These are phyloP conservation scores for Fusarium transvaalense DNA, from an alignment of 2,329 filamentous ascomycete species.

Conservation along the genomic window DNA sequence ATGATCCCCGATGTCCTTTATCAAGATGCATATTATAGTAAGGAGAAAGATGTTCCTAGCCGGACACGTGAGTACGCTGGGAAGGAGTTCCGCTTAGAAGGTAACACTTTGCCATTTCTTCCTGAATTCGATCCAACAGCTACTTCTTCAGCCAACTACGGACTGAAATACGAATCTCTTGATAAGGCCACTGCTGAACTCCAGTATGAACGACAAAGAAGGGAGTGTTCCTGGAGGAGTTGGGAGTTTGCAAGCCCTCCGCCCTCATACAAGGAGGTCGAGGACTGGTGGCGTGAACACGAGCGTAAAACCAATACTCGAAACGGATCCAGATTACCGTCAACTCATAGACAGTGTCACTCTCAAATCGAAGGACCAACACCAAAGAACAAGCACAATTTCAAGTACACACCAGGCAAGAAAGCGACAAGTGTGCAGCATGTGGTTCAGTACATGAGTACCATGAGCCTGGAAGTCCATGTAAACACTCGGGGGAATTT, in stretches of 20 bases:
- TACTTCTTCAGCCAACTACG: conserved; percentile 65
- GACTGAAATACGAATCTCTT: conserved; percentile 61
- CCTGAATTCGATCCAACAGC: conserved; percentile 79
- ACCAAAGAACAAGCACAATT: conserved; percentile 82
- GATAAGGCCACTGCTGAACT: conserved; percentile 66
- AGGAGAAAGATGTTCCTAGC: conserved; percentile 84
- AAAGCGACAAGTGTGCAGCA: conserved; percentile 82
- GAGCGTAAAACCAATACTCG: conserved; percentile 18
- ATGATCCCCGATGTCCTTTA: conserved; percentile 77
- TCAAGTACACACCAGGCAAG: conserved; percentile 85
- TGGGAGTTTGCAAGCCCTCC: conserved; percentile 84
- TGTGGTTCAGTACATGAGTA: conserved; percentile 94
- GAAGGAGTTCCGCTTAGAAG: conserved; percentile 82
- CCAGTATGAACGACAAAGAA: conserved; percentile 61
- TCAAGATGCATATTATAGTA: conserved; percentile 86
- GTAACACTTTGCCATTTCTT: conserved; percentile 81
- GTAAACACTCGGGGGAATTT: conserved; percentile 86
- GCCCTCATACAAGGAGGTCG: conserved; percentile 77
- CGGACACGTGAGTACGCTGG: conserved; percentile 86
- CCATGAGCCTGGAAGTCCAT: conserved; percentile 93
- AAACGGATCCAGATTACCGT: conserved; percentile 36
- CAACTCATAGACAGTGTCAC: conserved; percentile 58
- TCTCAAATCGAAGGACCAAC: conserved; percentile 94
- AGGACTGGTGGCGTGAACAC: conserved; percentile 71
- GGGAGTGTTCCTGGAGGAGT: conserved; percentile 65